Conservation (phyloP, 176 grass and related monocot species). For the Coix lacrymajobi region DNA sequence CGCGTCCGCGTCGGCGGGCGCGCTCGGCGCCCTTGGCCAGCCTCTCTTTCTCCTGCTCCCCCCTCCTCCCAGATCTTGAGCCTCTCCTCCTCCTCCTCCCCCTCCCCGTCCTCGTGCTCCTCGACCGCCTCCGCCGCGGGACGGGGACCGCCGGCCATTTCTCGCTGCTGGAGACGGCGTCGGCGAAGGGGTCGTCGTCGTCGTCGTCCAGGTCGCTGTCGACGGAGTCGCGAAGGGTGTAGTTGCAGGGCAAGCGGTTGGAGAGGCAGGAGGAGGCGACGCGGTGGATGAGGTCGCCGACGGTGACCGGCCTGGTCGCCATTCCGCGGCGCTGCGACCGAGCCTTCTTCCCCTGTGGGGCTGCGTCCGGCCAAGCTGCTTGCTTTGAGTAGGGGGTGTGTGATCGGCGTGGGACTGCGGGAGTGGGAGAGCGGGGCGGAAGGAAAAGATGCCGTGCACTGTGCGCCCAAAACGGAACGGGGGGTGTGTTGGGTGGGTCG, state of each 20-base stretch:
- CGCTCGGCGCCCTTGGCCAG: constrained; percentile 16
- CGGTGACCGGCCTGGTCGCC: constrained; percentile 54
- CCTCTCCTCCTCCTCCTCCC: constrained; percentile 42
- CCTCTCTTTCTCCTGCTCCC: constrained; percentile 5
- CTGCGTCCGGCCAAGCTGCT: neutral
- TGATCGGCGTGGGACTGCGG: neutral
- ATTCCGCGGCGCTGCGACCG: neutral
- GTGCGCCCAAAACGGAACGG: neutral
- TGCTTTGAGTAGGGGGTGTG: neutral
- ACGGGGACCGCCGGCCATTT: constrained; percentile 28
- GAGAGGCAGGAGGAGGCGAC: constrained; percentile 83
- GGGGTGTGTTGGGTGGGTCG: neutral
- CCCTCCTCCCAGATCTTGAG: constrained; percentile 86
- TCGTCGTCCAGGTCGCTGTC: constrained; percentile 48
- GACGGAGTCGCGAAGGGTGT: constrained; percentile 25
- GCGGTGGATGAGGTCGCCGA: constrained; percentile 88
- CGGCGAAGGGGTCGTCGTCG: constrained; percentile 36
- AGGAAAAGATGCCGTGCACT: neutral
- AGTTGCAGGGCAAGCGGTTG: constrained; percentile 54
- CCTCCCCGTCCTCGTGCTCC: neutral
- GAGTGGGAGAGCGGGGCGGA: neutral
- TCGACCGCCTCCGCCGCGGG: neutral
- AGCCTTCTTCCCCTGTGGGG: too few species aligned
- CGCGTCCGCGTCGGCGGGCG: constrained; percentile 45
- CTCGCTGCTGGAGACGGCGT: constrained; percentile 19